Evolutionary conservation across 352 stramenopile species (phyloP), one percentile per base, ranked within the genome.

Genomic region (Pythium scleroteichum): DNA sequence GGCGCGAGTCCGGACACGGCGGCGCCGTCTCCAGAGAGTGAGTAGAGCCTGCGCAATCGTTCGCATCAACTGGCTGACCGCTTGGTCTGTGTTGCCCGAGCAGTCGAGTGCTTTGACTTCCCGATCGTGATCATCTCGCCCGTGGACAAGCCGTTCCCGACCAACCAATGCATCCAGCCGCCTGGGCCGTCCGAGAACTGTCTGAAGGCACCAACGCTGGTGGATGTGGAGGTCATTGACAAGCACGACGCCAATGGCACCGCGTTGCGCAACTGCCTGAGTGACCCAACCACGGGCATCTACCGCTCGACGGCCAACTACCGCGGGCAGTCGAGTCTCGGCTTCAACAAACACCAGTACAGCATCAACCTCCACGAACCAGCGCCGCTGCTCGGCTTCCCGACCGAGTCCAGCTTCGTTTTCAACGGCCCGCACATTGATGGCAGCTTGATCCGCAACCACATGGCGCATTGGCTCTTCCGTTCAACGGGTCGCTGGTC

Each of bases 361-460:
- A 80, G 73, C 61, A 32, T 94, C 50, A 82, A 85, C 46, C 80
- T 92, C 56, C 46, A 81, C 20, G 47, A 77, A 19, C 52, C 64
- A 3, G 71, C 58, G 14, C 47, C 59, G 12, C 78, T 91, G 33
- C 53, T 94, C 4, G 82, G 77, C 0, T 74, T 94, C 42, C 82
- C 85, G 0, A 63, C 71, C 26, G 85, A 90, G 52, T 72, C 64
- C 35, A 66, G 61, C 0, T 94, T 88, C 64, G 72, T 90, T 22
- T 73, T 94, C 47, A 90, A 94, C 51, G 84, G 84, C 2, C 84
- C 84, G 9, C 86, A 76, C 63, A 63, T 92, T 17, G 84, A 94
- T 67, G 78, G 78, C 55, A 84, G 65, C 6, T n/a, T 94, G 52
- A 60, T 90, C 23, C 82, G 84, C 53, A 94, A 94, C 64, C 84